phyloP scores from a whole-genome alignment of 306 rosid genomes.

The Boehmeria nivea region DNA sequence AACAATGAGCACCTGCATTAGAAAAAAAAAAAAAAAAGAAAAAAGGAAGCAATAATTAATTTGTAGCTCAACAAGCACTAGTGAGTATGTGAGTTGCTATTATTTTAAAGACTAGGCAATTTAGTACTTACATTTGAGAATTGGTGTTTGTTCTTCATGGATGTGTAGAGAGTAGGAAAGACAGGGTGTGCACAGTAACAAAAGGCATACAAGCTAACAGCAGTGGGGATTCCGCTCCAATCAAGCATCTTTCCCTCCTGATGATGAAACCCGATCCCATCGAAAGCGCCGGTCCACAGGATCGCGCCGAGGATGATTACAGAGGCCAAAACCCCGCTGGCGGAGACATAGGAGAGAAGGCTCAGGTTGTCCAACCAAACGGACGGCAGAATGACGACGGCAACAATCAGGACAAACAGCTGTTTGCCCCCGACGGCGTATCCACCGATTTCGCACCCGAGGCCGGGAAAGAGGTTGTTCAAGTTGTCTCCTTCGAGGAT shows the following conservation, averaged over 20 bases:
- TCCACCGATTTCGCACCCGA: conserved; percentile 34
- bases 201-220: conserved; percentile 70
- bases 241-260: conserved; percentile 38
- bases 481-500: conserved; percentile 84
- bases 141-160: conserved; percentile 66
- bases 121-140: conserved; percentile 64
- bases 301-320: conserved; percentile 49
- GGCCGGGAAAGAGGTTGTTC: conserved; percentile 38
- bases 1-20: conserved; percentile 49
- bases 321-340: conserved; percentile 83
- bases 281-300: conserved; percentile 52
- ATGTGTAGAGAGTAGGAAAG: conserved; percentile 73
- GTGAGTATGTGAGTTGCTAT: too few relatives aligned
- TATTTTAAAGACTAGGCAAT: background rate
- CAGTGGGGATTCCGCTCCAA: conserved; percentile 60
- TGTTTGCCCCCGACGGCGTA: conserved; percentile 37
- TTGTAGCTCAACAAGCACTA: too few relatives aligned
- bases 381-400: conserved; percentile 57
- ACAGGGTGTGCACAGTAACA: conserved; percentile 90
- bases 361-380: conserved; percentile 72
- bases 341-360: conserved; percentile 69
- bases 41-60: background rate
- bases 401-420: conserved; percentile 46
- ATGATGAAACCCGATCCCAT: conserved; percentile 52
- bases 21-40: background rate